Evolutionary conservation across 2,329 filamentous ascomycete species (phyloP).

Genomic region (Thielaviopsis populi): DNA sequence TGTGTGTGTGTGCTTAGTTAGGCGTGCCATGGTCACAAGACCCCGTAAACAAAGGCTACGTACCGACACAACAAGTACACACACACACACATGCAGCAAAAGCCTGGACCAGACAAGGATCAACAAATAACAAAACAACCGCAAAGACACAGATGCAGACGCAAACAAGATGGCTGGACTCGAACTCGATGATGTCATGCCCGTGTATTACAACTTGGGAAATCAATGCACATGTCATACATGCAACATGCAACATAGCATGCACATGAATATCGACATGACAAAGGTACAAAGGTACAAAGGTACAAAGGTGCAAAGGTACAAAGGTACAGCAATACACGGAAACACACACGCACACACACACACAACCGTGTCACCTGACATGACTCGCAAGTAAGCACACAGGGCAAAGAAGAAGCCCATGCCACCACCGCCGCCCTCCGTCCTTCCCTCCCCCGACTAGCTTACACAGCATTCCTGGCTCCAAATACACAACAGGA

Average conservation of each 20-base stretch:
- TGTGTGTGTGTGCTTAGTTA: too few relatives aligned
- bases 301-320: too few relatives aligned
- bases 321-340: too few relatives aligned
- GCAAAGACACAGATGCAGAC: background rate
- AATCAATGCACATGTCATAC: slow-evolving; percentile 6
- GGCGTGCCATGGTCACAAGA: background rate
- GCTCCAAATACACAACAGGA: too few relatives aligned
- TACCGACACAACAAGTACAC: background rate
- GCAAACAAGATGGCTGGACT: background rate
- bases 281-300: background rate
- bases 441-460: background rate
- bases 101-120: too few relatives aligned
- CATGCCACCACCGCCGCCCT: too few relatives aligned
- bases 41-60: background rate
- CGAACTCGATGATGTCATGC: background rate
- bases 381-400: background rate
- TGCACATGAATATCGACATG: too few relatives aligned
- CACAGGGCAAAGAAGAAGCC: background rate
- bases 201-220: background rate
- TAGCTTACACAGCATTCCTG: background rate
- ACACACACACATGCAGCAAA: background rate
- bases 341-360: too few relatives aligned
- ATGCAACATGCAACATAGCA: background rate
- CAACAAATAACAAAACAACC: background rate
- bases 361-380: background rate